Evolutionary conservation across 2,329 filamentous ascomycete genomes (phyloP).

Genomic region (Ophiostoma ulmi): DNA sequence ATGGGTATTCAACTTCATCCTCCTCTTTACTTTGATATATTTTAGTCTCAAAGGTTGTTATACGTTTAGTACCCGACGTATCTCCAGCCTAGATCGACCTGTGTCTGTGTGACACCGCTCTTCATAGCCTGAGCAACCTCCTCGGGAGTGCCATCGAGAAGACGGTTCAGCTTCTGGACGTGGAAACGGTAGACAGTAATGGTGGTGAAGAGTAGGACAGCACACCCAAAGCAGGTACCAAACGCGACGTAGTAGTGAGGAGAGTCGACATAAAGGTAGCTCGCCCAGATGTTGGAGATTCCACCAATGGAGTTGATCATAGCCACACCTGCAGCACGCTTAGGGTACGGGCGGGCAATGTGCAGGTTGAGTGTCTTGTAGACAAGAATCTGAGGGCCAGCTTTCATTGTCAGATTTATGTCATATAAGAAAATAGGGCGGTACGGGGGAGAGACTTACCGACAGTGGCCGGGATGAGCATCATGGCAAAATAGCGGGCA

Average conservation of each 20-base stretch:
- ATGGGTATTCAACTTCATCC: not conserved
- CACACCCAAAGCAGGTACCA: slow-evolving; percentile 28
- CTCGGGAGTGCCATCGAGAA: slow-evolving; percentile 27
- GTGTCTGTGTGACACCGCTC: slow-evolving; percentile 30
- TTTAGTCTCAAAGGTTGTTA: not conserved
- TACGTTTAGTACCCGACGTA: slow-evolving; percentile 28
- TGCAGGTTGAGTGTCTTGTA: slow-evolving; percentile 36
- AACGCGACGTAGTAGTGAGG: slow-evolving; percentile 30
- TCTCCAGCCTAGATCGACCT: slow-evolving; percentile 30
- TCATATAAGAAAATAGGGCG: not conserved
- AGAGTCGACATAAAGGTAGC: slow-evolving; percentile 33
- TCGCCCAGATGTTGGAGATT: slow-evolving; percentile 36
- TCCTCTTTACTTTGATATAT: not conserved
- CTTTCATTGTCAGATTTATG: not conserved
- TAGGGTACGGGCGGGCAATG: slow-evolving; percentile 39
- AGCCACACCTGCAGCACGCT: slow-evolving; percentile 40
- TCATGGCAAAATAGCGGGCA: slow-evolving; percentile 41
- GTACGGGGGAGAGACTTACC: slow-evolving; percentile 19
- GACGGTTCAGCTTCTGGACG: slow-evolving; percentile 28
- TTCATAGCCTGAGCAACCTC: slow-evolving; percentile 29
- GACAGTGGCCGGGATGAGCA: slow-evolving; percentile 39
- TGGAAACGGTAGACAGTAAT: slow-evolving; percentile 28
- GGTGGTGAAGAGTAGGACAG: slow-evolving; percentile 26
- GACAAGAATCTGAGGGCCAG: slow-evolving; percentile 39
- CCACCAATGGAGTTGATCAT: slow-evolving; percentile 38